phyloP scores from a whole-genome alignment of 108 stramenopile genomes.

The Skeletonema grethae region DNA sequence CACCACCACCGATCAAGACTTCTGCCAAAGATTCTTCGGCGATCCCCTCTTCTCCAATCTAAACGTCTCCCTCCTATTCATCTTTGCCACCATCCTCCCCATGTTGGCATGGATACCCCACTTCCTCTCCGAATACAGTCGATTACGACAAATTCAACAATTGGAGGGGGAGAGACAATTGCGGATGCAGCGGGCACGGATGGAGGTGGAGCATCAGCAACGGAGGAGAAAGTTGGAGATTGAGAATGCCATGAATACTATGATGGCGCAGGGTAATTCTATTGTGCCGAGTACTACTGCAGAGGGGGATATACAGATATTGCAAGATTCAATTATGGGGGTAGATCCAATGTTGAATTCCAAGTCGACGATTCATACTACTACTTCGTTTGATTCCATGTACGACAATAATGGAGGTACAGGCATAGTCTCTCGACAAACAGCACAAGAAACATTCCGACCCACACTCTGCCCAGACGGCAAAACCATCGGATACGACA shows the following conservation, averaged over 20 bases:
- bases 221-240: background rate
- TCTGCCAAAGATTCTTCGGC: conserved; percentile 52
- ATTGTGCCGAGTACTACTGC: too few relatives aligned
- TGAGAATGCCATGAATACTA: too few relatives aligned
- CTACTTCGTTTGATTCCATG: background rate
- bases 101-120: conserved; percentile 46
- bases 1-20: conserved; percentile 13
- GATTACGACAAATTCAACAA: background rate
- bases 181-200: conserved; percentile 25
- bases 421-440: background rate
- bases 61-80: conserved; percentile 34
- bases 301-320: conserved; percentile 20
- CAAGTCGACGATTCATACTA: background rate
- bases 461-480: conserved; percentile 74
- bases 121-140: conserved; percentile 17
- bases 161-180: conserved; percentile 21
- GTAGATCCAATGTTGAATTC: conserved; percentile 2
- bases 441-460: conserved; percentile 30
- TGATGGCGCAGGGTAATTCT: too few relatives aligned
- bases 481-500: conserved; percentile 63
- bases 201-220: conserved; percentile 15
- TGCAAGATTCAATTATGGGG: conserved; percentile 7
- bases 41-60: conserved; percentile 46
- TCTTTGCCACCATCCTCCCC: conserved; percentile 39
- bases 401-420: background rate